Evolutionary conservation across 208 protist species (phyloP), one percentile per base, ranked within the genome.

Genomic region (Wallacemonas rigidus): DNA sequence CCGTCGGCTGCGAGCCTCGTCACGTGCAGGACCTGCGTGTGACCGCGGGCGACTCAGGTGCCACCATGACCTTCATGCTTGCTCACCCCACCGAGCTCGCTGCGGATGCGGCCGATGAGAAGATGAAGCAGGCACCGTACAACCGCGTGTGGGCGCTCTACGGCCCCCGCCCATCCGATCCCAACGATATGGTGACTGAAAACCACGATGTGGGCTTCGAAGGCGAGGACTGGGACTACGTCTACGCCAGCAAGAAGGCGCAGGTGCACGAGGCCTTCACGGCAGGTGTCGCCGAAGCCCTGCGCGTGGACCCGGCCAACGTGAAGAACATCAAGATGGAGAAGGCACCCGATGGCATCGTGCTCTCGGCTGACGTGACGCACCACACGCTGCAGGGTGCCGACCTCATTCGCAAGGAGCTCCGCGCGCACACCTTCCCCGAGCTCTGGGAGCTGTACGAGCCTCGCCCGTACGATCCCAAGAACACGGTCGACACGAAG

Each of bases 401-500:
- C 41, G 69, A 74, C 17, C 12, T 44, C 48, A 62, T 90, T 2
- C 61, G 81, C 47, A 65, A 76, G 47, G 41, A 74, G 63, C 80
- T 90, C 15, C 56, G 69, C 36, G 57, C 56, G 12, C 81, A 79
- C 75, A 45, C 4, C 14, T 90, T 85, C 60, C 38, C 62, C n/a
- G 76, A 82, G 55, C 60, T 90, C 48, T 90, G 85, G 85, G 40
- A 17, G 2, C 74, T 79, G 12, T 81, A 77, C 64, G 74, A 79
- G 74, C 51, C 68, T 1, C 76, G 76, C 53, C 79, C 82, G 41
- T 82, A 79, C 75, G 84, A 82, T 65, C 62, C 65, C 54, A 79
- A 69, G 48, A 70, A 77, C 45, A 72, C 48, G 9, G 56, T 88
- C 17, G 61, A 64, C 53, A 87, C 86, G 39, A 70, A 63, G 70